Conservation (phyloP, 148 eudicot genomes). For the Euryodendron excelsum region DNA sequence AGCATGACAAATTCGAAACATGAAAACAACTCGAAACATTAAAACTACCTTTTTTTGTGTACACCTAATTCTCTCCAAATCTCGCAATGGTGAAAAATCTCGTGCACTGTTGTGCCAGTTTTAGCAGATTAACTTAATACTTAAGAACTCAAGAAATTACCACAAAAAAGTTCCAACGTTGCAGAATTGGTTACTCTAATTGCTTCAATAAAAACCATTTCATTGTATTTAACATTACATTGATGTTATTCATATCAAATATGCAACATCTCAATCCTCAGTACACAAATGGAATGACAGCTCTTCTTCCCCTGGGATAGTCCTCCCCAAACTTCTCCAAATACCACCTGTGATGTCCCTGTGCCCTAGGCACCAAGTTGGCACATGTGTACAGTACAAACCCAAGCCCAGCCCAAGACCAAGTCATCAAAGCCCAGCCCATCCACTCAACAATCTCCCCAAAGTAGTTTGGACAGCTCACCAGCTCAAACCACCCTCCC, state of each 20-base stretch:
- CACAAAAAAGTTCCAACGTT: too few species aligned
- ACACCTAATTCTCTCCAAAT: too few species aligned
- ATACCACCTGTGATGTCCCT: conserved; percentile 70
- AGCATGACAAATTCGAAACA: too few species aligned
- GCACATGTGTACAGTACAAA: conserved; percentile 68
- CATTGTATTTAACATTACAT: too few species aligned
- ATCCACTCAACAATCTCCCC: conserved; percentile 95
- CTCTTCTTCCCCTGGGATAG: conserved; percentile 69
- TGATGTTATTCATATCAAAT: neutral
- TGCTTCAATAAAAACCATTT: too few species aligned
- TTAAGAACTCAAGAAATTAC: too few species aligned
- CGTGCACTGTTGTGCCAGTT: too few species aligned
- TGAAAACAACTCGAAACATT: too few species aligned
- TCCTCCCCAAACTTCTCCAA: conserved; percentile 82
- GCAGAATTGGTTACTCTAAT: too few species aligned
- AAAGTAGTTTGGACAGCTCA: conserved; percentile 82
- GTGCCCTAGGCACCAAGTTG: conserved; percentile 75
- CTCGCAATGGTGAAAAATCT: too few species aligned
- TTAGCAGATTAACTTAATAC: too few species aligned
- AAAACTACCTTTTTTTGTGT: too few species aligned
- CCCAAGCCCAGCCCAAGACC: conserved; percentile 85
- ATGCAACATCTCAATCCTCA: conserved; percentile 12
- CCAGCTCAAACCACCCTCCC: conserved; percentile 73
- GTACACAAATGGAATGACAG: conserved; percentile 72
- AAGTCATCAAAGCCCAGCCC: conserved; percentile 80